These are phyloP conservation scores for Fragilaria radians DNA, from an alignment of 108 stramenopile species.

Conservation along the genomic window DNA sequence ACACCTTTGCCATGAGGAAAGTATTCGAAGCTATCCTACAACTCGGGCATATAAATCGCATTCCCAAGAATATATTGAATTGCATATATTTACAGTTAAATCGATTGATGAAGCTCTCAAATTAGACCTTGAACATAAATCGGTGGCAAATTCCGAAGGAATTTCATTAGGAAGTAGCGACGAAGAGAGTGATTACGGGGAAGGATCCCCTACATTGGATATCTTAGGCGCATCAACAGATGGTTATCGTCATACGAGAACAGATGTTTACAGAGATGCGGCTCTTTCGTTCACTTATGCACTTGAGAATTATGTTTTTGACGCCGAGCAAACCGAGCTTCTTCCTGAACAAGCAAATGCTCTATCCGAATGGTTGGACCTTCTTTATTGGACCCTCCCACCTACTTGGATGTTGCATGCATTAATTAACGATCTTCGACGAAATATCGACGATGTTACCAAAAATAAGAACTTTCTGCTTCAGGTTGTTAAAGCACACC, in stretches of 20 bases:
- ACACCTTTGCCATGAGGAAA: slow-evolving; percentile 40
- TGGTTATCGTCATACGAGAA: slow-evolving; percentile 32
- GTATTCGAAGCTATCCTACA: slow-evolving; percentile 47
- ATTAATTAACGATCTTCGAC: slow-evolving; percentile 36
- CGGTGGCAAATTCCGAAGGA: slow-evolving; percentile 15
- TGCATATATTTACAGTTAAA: slow-evolving; percentile 11
- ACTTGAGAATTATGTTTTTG: slow-evolving; percentile 20
- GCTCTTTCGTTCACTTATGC: slow-evolving; percentile 62
- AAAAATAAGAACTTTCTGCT: slow-evolving; percentile 20
- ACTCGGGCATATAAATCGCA: slow-evolving; percentile 35
- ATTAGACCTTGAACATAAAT: slow-evolving; percentile 13
- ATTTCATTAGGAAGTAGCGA: slow-evolving; percentile 9
- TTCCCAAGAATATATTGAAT: slow-evolving; percentile 12
- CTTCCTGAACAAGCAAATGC: slow-evolving; percentile 13
- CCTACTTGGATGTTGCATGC: slow-evolving; percentile 47
- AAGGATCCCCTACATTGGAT: slow-evolving; percentile 2
- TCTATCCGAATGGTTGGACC: slow-evolving; percentile 42
- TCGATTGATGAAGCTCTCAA: slow-evolving; percentile 19
- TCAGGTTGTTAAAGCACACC: slow-evolving; percentile 22
- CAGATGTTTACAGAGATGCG: slow-evolving; percentile 48
- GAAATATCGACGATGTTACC: slow-evolving; percentile 34
- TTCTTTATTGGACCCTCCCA: slow-evolving; percentile 42
- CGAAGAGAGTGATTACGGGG: not conserved
- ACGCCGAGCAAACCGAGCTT: slow-evolving; percentile 8
- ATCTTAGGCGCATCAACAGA: slow-evolving; percentile 37